Evolutionary conservation across 805 yeast species (phyloP), one percentile per base, ranked within the genome.

Genomic region (Sugiyamaella chiloensis): DNA sequence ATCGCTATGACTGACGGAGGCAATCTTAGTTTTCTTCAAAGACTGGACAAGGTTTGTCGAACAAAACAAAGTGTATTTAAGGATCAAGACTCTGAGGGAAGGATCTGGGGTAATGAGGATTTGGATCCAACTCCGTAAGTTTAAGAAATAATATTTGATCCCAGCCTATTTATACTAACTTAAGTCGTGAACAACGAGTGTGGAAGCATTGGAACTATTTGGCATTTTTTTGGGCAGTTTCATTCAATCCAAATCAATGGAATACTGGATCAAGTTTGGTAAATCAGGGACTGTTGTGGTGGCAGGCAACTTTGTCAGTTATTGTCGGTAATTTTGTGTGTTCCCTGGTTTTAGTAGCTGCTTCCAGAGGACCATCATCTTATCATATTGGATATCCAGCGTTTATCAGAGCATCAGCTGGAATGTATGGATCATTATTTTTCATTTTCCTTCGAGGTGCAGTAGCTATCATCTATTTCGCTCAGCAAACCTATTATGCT

Each of bases 311-410:
- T n/a, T 12, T 34, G 21, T 34, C 37, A n/a, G 37, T 34, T 12
- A 34, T 34, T 34, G 37, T 34, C 19, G 37, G 37, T 3, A 34
- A 34, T 19, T 6, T 34, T 6, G 11, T 34, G 11, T 34, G 37
- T 19, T 34, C 37, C 19, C 37, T 34, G 14, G 37, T 34, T 14
- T 19, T 34, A 21, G 37, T 34, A 7, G 37, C 37, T 5, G 37
- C 37, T 4, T 34, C 37, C 19, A 12, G 37, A 7, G 37, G 37
- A n/a, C 37, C 37, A 34, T 34, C 37, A 34, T 12, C 12, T 6
- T 51, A 52, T 32, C 48, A 52, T 30, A 32, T 52, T 14, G 56
- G 56, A 17, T 52, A 41, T 27, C 56, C 56, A 1, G 52, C 51
- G 5, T 35, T 52, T 20, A 51, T 48, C 12, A 29, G 56, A 29